Evolutionary conservation across 2,329 filamentous ascomycete genomes (phyloP), one percentile per base, ranked within the genome.

Genomic region (Fusarium sp.): DNA sequence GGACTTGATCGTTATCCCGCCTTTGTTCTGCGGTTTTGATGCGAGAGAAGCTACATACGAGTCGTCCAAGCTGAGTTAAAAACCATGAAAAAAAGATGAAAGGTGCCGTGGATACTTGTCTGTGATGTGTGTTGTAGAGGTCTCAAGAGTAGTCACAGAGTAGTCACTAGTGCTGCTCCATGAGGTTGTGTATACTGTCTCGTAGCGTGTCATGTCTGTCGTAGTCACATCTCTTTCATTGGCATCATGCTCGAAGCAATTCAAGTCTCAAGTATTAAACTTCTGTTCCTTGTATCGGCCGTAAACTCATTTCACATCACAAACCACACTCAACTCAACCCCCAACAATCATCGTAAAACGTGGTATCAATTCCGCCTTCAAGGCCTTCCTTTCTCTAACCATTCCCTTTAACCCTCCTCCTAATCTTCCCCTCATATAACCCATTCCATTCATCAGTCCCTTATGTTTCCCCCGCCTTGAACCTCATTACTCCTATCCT

Each of bases 1-100:
- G 90, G 90, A 94, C 94, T 96, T 97, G 84, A 96, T 87, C 92
- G 94, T 95, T 92, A 90, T 92, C 92, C 93, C 90, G 87, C 88
- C 84, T 79, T 59, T 74, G 73, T 79, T 78, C 70, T 71, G 58
- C 65, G 72, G 73, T 73, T 74, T 78, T 73, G 78, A 77, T 75
- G 74, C 75, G 69, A 77, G 76, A 76, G 76, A 76, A 77, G 69
- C 70, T 74, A 69, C 70, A 78, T 77, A 78, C 68, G 64, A 79
- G 73, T 75, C 70, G 74, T 74, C 67, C 67, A 70, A 74, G 63
- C 67, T 71, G 68, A 71, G 67, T 75, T 68, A 65, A 52, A 68
- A 52, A 61, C 69, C 60, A 74, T 65, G 47, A 66, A 68, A 74
- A 69, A 73, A 77, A 69, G 62, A 68, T 68, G 25, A 70, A 73